Evolutionary conservation across 306 rosid species (phyloP).

Genomic region (Vigna trinervia): DNA sequence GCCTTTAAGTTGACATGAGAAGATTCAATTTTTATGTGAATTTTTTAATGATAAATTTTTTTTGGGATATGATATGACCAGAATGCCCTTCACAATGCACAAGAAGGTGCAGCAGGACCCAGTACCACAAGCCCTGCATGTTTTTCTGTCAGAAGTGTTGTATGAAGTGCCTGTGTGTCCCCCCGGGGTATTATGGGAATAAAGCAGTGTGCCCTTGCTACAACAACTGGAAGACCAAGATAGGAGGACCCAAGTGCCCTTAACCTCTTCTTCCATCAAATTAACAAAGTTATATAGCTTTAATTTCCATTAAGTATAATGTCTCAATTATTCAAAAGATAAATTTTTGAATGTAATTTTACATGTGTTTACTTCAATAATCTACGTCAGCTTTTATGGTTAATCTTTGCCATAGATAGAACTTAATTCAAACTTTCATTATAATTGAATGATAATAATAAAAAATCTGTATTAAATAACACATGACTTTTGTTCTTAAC

Average conservation of each 20-base stretch:
- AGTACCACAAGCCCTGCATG: slow-evolving; percentile 88
- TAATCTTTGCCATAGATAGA: no score
- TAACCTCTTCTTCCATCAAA: slow-evolving; percentile 37
- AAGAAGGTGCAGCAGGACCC: slow-evolving; percentile 74
- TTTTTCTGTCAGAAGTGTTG: slow-evolving; percentile 92
- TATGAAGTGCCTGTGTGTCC: slow-evolving; percentile 81
- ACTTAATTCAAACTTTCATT: no score
- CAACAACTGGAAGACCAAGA: slow-evolving; percentile 94
- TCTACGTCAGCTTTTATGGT: no score
- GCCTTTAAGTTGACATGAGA: no score
- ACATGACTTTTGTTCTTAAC: not conserved
- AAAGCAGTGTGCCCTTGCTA: slow-evolving; percentile 92
- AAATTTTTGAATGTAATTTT: no score
- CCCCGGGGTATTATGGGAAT: slow-evolving; percentile 91
- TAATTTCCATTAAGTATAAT: not conserved
- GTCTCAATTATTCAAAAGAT: not conserved
- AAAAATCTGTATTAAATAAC: no score
- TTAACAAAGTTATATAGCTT: not conserved
- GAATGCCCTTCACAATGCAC: slow-evolving; percentile 86
- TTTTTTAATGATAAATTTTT: not conserved
- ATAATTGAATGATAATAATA: no score
- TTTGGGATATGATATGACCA: slow-evolving; percentile 43
- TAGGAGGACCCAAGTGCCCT: slow-evolving; percentile 95
- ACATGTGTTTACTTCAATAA: not conserved
- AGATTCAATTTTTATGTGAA: no score